A percentile compares a stretch with the other conserved stretches of the same genome.
phyloP scores from a whole-genome alignment of 352 stramenopile genomes.

The Saprolegnia diclina region DNA sequence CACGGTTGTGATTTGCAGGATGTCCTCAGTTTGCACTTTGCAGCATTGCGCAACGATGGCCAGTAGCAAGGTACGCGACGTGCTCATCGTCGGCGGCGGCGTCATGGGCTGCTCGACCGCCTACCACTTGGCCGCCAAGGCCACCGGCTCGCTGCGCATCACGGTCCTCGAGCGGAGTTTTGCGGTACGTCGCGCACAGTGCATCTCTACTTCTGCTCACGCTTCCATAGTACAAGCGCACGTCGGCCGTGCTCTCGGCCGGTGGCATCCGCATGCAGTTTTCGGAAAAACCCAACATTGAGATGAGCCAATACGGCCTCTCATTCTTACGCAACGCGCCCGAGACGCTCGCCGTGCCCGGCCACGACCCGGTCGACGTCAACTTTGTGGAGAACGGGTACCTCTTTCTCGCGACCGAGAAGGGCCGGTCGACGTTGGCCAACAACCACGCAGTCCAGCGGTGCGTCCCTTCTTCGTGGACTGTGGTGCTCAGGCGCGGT shows the following conservation, averaged over 20 bases:
- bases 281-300: conserved; percentile 63
- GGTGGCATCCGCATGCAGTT: conserved; percentile 82
- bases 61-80: conserved; percentile 32
- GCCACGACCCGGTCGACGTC: conserved; percentile 54
- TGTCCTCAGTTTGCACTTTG: no score
- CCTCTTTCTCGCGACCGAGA: conserved; percentile 69
- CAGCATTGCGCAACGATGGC: no score
- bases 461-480: conserved; percentile 31
- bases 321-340: conserved; percentile 55
- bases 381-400: conserved; percentile 79
- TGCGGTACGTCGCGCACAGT: conserved; percentile 34
- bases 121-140: conserved; percentile 71
- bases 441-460: conserved; percentile 52
- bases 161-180: conserved; percentile 67
- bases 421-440: conserved; percentile 47
- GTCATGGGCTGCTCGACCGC: conserved; percentile 84
- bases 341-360: conserved; percentile 47
- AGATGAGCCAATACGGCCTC: conserved; percentile 75
- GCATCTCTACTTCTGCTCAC: not conserved
- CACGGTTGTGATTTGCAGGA: no score
- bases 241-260: conserved; percentile 66
- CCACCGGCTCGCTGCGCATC: conserved; percentile 48
- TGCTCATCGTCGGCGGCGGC: conserved; percentile 67
- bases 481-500: not conserved
- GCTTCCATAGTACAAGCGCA: conserved; percentile 68